These are phyloP conservation scores for Lactarius deliciosus DNA, from an alignment of 768 basidiomycete species.

Conservation along the genomic window DNA sequence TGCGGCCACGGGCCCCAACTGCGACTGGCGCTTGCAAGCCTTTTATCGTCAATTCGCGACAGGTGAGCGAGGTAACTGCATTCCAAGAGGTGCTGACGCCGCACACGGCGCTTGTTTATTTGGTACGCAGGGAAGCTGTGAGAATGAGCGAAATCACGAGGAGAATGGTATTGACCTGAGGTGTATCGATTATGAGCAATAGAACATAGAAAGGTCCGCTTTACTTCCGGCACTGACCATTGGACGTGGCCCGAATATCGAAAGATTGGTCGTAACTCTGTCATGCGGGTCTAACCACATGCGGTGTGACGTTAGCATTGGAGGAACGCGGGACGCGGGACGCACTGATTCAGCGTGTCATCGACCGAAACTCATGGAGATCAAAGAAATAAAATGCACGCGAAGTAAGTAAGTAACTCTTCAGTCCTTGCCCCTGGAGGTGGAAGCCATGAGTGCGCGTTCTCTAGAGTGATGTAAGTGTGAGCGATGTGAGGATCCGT, in stretches of 20 bases:
- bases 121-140: neutral
- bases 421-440: neutral
- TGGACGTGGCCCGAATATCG: neutral
- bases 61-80: neutral
- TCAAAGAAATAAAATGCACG: neutral
- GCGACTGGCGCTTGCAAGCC: neutral
- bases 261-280: neutral
- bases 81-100: neutral
- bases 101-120: neutral
- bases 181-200: neutral
- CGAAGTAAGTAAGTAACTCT: neutral
- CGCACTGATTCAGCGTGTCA: neutral
- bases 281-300: neutral
- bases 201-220: neutral
- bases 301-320: neutral
- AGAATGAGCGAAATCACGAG: neutral
- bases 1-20: neutral
- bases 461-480: neutral
- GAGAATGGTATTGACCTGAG: neutral
- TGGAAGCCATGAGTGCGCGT: neutral
- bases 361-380: neutral
- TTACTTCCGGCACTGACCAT: neutral
- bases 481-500: neutral
- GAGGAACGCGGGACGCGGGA: neutral
- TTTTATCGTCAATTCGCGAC: conserved; percentile 11